Conservation (phyloP, 2,329 filamentous ascomycete genomes). For the Paecilomyces sp. region DNA sequence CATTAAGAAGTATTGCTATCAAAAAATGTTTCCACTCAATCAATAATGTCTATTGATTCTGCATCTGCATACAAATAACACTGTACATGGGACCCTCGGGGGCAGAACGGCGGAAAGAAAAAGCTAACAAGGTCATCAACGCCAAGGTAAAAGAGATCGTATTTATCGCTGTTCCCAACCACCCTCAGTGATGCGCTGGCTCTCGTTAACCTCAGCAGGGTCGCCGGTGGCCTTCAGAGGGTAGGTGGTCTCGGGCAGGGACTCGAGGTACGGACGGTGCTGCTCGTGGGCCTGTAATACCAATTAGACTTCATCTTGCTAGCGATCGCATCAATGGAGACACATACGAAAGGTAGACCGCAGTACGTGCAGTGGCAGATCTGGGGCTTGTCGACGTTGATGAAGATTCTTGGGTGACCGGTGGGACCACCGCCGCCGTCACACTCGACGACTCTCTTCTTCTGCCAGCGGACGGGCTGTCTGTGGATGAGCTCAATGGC, state of each 20-base stretch:
- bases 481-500: slow-evolving; percentile 96
- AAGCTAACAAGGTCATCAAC: slow-evolving; percentile 20
- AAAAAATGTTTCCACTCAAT: background rate
- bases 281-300: slow-evolving; percentile 73
- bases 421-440: slow-evolving; percentile 86
- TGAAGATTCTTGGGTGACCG: slow-evolving; percentile 89
- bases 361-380: slow-evolving; percentile 89
- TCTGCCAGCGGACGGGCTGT: slow-evolving; percentile 87
- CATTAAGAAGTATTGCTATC: background rate
- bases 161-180: slow-evolving; percentile 54
- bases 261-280: slow-evolving; percentile 75
- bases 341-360: slow-evolving; percentile 80
- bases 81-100: background rate
- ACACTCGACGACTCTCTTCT: slow-evolving; percentile 73
- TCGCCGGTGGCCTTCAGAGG: slow-evolving; percentile 61
- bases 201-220: slow-evolving; percentile 51
- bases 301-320: slow-evolving; percentile 1
- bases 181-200: slow-evolving; percentile 53
- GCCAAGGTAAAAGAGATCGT: slow-evolving; percentile 14
- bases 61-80: background rate
- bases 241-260: slow-evolving; percentile 72
- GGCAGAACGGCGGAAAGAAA: background rate
- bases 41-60: background rate
- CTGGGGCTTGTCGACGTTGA: slow-evolving; percentile 96
- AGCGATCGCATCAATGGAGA: slow-evolving; percentile 7